These are phyloP conservation scores for Parastagonospora avenae DNA, from an alignment of 2,329 filamentous ascomycete genomes.

Conservation along the genomic window DNA sequence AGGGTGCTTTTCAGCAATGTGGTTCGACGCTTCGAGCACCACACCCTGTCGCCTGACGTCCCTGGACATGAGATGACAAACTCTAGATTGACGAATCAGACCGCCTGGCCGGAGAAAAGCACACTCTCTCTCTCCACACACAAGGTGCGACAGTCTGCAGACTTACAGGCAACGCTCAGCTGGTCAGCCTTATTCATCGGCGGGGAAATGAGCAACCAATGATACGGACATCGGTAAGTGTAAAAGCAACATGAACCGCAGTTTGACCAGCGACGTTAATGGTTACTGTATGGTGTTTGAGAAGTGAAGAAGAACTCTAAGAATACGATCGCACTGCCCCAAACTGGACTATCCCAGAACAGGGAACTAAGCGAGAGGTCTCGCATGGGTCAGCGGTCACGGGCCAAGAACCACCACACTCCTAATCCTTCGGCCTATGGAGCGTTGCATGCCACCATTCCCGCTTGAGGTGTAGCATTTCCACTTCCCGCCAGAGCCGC, in stretches of 20 bases:
- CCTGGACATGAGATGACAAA: background rate
- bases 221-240: slow-evolving; percentile 17
- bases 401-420: slow-evolving; percentile 1
- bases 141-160: slow-evolving; percentile 4
- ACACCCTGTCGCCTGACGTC: background rate
- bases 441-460: background rate
- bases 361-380: slow-evolving; percentile 6
- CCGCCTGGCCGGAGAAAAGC: background rate
- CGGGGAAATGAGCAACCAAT: too few relatives aligned
- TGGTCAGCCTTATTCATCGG: slow-evolving; percentile 27
- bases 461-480: background rate
- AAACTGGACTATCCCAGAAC: slow-evolving; percentile 3
- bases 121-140: slow-evolving; percentile 2
- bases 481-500: slow-evolving; percentile 5
- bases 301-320: slow-evolving; percentile 3
- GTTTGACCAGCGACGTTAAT: background rate
- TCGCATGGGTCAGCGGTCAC: background rate
- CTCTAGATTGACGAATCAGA: background rate
- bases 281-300: background rate
- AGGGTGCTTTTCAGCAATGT: background rate
- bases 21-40: background rate
- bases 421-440: background rate
- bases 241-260: background rate
- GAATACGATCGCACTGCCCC: slow-evolving; percentile 11
- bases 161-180: slow-evolving; percentile 23